Evolutionary conservation across 225 moss, liverwort and hornwort species (phyloP), one percentile per base, ranked within the genome.

Genomic region (Lunularia cruciata): DNA sequence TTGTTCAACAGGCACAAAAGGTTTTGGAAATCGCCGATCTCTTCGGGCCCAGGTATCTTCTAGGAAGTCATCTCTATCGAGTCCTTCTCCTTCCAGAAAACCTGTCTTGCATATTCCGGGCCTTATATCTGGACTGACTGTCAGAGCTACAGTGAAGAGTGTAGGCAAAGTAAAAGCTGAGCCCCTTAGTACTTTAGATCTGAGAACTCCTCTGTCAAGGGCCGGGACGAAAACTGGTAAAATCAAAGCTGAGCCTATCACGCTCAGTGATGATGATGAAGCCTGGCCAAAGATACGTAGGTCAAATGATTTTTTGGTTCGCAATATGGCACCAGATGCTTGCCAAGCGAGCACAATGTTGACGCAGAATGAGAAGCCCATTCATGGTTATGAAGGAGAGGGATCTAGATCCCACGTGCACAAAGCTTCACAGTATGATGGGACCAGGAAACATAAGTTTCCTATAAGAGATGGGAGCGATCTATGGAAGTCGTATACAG

Each of bases 61-160:
- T 48, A 40, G 32, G 8, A 34, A 49, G 30, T 47, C 56, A 27
- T 46, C 60, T 18, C 25, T 72, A 23, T 71, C 71, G 20, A 48
- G 46, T 33, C 59, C 72, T 14, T 71, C 65, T 39, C 66, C 71
- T 15, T 66, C 65, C 18, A 47, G 10, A 22, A 77, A 72, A 35
- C 72, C 77, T 30, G n/a, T 60, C 40, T 33, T 72, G 34, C 66
- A 67, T 23, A 65, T 77, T 20, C 77, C 72, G 52, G 77, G 72
- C 28, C 25, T 60, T 14, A 59, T 42, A 30, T 10, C 26, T 8
- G 38, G 45, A 45, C 30, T 15, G 30, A 65, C 19, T 40, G 23
- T 52, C 8, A 30, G 20, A 2, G 37, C 27, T 36, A 32, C 35
- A 20, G 18, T 61, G 4, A 43, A 38, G 52, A 54, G 43, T 61